Evolutionary conservation across 345 rosid genomes (phyloP).

Genomic region (Populus simonii): DNA sequence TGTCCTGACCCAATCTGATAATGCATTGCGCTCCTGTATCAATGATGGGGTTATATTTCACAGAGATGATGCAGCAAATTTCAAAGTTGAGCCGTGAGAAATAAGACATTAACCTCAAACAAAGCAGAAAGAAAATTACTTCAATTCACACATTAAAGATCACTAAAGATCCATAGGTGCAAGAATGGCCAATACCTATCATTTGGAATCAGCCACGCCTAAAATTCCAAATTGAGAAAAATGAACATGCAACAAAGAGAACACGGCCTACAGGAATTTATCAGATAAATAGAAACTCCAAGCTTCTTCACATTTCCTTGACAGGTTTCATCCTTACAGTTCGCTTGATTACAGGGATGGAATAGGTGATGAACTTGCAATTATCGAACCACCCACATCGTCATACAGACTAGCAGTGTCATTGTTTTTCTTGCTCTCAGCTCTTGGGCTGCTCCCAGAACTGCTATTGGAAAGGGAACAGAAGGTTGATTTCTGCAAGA

Average conservation of each 20-base stretch:
- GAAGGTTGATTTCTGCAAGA: conserved; percentile 51
- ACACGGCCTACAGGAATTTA: neutral
- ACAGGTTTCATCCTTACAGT: neutral
- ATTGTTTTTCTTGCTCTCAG: conserved; percentile 40
- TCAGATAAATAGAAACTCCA: neutral
- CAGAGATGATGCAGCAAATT: too few species aligned
- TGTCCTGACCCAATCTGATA: neutral
- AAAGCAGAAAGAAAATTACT: neutral
- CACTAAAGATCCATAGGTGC: neutral
- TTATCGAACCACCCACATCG: conserved; percentile 30
- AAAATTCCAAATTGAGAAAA: conserved; percentile 8
- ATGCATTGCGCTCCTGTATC: neutral
- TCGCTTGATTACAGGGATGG: conserved; percentile 21
- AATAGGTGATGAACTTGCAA: conserved; percentile 21
- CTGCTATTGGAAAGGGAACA: conserved; percentile 61
- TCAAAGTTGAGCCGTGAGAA: neutral
- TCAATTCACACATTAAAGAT: conserved; percentile 20
- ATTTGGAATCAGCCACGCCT: conserved; percentile 12
- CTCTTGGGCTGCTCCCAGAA: conserved; percentile 49
- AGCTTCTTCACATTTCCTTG: neutral
- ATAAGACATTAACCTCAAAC: neutral
- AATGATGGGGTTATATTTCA: neutral
- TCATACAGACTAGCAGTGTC: conserved; percentile 28
- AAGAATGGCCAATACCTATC: neutral
- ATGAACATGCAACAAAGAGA: conserved; percentile 4